Conservation (phyloP, 2,329 filamentous ascomycete species). For the Colletotrichum orbiculare region DNA sequence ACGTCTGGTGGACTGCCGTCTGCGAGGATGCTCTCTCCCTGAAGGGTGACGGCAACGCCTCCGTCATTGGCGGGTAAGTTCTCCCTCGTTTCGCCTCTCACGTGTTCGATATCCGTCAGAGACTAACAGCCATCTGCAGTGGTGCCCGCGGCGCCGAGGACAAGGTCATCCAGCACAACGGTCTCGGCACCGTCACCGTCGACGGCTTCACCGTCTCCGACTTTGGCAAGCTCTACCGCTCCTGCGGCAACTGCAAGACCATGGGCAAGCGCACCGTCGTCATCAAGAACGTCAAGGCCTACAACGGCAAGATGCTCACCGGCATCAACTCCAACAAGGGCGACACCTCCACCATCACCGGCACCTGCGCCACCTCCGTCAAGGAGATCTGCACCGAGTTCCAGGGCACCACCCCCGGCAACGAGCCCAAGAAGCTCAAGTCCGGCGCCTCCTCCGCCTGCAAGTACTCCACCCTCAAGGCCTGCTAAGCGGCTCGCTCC, state of each 20-base stretch:
- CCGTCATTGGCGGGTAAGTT: slow-evolving; percentile 30
- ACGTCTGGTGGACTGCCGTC: slow-evolving; percentile 62
- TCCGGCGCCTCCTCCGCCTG: slow-evolving; percentile 8
- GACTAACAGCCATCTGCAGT: slow-evolving; percentile 8
- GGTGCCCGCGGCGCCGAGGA: slow-evolving; percentile 34
- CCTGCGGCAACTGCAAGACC: slow-evolving; percentile 38
- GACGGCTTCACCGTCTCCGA: slow-evolving; percentile 36
- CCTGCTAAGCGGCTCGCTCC: slow-evolving; percentile 33
- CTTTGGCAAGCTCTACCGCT: slow-evolving; percentile 39
- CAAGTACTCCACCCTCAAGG: slow-evolving; percentile 34
- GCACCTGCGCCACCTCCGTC: slow-evolving; percentile 36
- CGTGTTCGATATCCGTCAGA: fast-evolving
- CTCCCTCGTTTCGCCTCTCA: no score
- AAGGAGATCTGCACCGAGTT: slow-evolving; percentile 38
- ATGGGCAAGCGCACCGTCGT: slow-evolving; percentile 37
- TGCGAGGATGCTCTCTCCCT: slow-evolving; percentile 47
- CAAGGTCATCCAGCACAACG: slow-evolving; percentile 38
- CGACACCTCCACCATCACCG: slow-evolving; percentile 36
- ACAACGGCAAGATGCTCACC: slow-evolving; percentile 37
- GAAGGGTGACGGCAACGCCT: slow-evolving; percentile 37
- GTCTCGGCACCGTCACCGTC: slow-evolving; percentile 37
- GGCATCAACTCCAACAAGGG: slow-evolving; percentile 39
- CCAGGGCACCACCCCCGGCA: slow-evolving; percentile 36
- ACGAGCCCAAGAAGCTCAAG: slow-evolving; percentile 36
- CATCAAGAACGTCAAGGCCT: slow-evolving; percentile 38